phyloP scores from a whole-genome alignment of 176 grass and related monocot genomes.

The Avena insularis region DNA sequence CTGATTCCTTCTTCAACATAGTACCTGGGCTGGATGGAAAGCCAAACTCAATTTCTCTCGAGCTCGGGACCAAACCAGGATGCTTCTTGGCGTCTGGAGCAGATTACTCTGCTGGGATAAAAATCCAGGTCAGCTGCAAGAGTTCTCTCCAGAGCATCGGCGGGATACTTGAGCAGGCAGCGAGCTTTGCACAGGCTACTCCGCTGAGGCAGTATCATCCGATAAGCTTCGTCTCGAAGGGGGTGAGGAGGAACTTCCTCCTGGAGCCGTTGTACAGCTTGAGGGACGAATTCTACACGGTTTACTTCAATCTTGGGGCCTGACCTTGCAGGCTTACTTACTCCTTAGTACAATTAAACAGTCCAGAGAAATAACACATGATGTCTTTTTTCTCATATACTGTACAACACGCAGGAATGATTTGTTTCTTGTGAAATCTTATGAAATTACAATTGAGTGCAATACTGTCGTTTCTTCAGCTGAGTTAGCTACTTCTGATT shows the following conservation, averaged over 20 bases:
- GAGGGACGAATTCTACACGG: constrained; percentile 78
- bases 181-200: constrained; percentile 55
- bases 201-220: constrained; percentile 71
- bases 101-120: constrained; percentile 36
- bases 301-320: constrained; percentile 83
- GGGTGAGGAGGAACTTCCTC: constrained; percentile 68
- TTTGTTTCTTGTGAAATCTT: constrained; percentile 32
- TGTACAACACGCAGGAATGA: constrained; percentile 25
- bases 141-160: constrained; percentile 47
- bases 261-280: constrained; percentile 80
- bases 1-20: constrained; percentile 59
- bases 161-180: constrained; percentile 58
- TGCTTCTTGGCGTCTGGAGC: constrained; percentile 53
- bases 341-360: constrained; percentile 32
- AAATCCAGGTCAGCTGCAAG: constrained; percentile 58
- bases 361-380: constrained; percentile 19
- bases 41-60: constrained; percentile 46
- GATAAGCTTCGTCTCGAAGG: constrained; percentile 76
- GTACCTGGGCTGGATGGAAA: constrained; percentile 63
- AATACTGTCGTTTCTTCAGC: not conserved
- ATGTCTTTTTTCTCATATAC: constrained; percentile 12
- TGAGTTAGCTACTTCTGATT: not conserved
- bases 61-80: constrained; percentile 49
- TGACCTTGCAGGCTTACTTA: constrained; percentile 41
- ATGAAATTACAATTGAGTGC: not conserved